These are phyloP conservation scores for Clarireedia hainanense DNA, from an alignment of 2,329 filamentous ascomycete genomes.

Conservation along the genomic window DNA sequence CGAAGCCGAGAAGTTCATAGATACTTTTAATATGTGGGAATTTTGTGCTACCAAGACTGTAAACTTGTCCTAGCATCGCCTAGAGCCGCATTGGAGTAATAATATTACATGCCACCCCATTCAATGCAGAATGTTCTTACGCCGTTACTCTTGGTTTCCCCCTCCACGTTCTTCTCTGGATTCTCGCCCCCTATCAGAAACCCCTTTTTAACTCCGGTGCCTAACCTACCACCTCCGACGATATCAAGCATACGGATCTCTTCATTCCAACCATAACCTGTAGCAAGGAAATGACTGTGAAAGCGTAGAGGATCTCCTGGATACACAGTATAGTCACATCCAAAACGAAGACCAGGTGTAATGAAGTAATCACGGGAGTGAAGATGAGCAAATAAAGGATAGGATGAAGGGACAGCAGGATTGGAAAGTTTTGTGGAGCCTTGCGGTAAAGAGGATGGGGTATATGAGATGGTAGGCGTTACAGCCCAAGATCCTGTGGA, in stretches of 20 bases:
- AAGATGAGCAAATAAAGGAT: slow-evolving; percentile 73
- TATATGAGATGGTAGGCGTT: slow-evolving; percentile 39
- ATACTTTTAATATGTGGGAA: background rate
- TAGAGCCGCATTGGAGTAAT: background rate
- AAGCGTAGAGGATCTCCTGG: slow-evolving; percentile 91
- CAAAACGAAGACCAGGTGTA: slow-evolving; percentile 87
- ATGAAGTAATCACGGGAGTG: slow-evolving; percentile 77
- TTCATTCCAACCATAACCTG: slow-evolving; percentile 80
- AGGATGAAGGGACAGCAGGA: slow-evolving; percentile 44
- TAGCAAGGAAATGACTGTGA: slow-evolving; percentile 88
- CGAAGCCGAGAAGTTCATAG: background rate
- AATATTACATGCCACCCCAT: slow-evolving; percentile 82
- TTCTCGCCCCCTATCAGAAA: slow-evolving; percentile 74
- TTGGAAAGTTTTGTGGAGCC: slow-evolving; percentile 22
- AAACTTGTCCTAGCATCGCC: background rate
- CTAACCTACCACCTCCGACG: slow-evolving; percentile 77
- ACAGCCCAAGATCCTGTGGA: slow-evolving; percentile 25
- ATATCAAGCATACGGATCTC: slow-evolving; percentile 78
- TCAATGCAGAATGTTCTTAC: slow-evolving; percentile 79
- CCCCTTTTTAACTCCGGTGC: slow-evolving; percentile 93
- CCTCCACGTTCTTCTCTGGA: slow-evolving; percentile 25
- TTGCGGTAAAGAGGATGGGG: slow-evolving; percentile 27
- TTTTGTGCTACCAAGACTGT: background rate
- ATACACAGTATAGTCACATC: slow-evolving; percentile 89
- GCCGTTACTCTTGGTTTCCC: slow-evolving; percentile 28